Evolutionary conservation across 192 early-diverging fungal species (phyloP).

Genomic region (Backusella psychrophila): DNA sequence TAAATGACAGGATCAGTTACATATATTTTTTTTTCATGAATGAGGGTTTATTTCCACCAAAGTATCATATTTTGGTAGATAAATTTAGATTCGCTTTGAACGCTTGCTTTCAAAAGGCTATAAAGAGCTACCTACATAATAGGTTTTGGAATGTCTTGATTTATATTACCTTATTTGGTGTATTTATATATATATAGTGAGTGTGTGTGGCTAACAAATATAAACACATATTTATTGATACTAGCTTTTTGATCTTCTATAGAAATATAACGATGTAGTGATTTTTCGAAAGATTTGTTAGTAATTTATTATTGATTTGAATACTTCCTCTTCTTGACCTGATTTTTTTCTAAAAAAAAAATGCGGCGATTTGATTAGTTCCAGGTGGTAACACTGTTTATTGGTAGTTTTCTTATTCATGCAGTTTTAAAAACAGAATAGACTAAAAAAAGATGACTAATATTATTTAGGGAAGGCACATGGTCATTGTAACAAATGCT

Average conservation of each 20-base stretch:
- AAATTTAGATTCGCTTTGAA: not conserved
- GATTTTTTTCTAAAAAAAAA: not conserved
- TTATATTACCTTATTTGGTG: not conserved
- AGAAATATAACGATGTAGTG: no score
- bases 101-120: not conserved
- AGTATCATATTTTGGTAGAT: not conserved
- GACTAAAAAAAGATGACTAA: conserved; percentile 1
- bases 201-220: not conserved
- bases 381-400: not conserved
- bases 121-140: not conserved
- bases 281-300: no score
- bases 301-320: not conserved
- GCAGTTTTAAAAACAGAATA: not conserved
- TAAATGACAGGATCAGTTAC: not conserved
- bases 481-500: not conserved
- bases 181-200: not conserved
- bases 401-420: not conserved
- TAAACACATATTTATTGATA: no score
- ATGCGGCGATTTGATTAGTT: not conserved
- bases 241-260: no score
- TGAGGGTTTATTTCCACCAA: not conserved
- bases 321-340: not conserved
- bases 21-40: not conserved
- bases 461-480: not conserved
- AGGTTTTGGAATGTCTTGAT: not conserved